Conservation (phyloP, 1,284 basidiomycete species). For the Boletus semigastroideus region DNA sequence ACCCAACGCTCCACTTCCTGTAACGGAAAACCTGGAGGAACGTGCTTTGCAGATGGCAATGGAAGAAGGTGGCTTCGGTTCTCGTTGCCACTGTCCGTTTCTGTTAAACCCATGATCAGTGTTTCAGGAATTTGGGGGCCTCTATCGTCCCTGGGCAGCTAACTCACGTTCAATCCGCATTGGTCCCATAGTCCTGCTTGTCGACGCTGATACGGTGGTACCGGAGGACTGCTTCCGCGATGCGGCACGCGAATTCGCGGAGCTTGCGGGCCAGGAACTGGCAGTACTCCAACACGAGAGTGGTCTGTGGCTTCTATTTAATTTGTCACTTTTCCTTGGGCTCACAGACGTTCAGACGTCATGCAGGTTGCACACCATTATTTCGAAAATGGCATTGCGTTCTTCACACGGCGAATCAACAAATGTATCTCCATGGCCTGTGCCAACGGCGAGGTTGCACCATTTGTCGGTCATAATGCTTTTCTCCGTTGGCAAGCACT, state of each 20-base stretch:
- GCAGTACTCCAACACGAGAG: slow-evolving; percentile 85
- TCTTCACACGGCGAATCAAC: slow-evolving; percentile 82
- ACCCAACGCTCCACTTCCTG: slow-evolving; percentile 23
- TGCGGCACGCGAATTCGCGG: slow-evolving; percentile 76
- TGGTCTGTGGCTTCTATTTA: slow-evolving; percentile 37
- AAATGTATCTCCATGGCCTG: slow-evolving; percentile 73
- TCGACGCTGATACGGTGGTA: slow-evolving; percentile 85
- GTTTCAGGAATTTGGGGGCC: slow-evolving; percentile 53
- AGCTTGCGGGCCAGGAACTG: slow-evolving; percentile 60
- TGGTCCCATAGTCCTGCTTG: slow-evolving; percentile 67
- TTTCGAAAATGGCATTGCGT: slow-evolving; percentile 84
- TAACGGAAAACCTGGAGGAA: slow-evolving; percentile 63
- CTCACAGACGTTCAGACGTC: slow-evolving; percentile 49
- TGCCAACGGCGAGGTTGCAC: slow-evolving; percentile 79
- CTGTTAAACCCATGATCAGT: slow-evolving; percentile 23
- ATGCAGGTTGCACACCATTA: slow-evolving; percentile 87
- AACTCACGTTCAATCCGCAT: slow-evolving; percentile 58
- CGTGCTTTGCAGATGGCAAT: slow-evolving; percentile 64
- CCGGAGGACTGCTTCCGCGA: slow-evolving; percentile 85
- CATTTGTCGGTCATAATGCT: slow-evolving; percentile 88
- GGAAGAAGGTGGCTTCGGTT: slow-evolving; percentile 49
- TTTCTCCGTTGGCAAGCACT: slow-evolving; percentile 84
- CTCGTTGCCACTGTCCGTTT: neutral
- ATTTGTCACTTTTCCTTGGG: neutral
- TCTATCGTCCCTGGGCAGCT: slow-evolving; percentile 63